phyloP scores from a whole-genome alignment of 164 flowering plant species.

The Vitis labrusca region DNA sequence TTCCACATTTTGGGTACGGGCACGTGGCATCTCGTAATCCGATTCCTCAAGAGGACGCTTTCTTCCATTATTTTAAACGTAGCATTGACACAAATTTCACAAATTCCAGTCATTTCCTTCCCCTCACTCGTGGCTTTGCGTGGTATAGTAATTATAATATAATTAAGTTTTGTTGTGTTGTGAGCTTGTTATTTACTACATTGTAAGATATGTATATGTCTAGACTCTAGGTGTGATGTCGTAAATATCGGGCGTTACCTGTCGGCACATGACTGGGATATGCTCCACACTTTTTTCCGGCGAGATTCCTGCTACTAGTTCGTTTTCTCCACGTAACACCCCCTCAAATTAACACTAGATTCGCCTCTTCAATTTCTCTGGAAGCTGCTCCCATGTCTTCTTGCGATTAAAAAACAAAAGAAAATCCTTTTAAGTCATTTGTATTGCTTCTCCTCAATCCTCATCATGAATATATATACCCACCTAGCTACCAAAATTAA shows the following conservation, averaged over 20 bases:
- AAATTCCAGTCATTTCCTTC: background rate
- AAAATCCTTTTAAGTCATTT: too few species aligned
- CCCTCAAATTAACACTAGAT: too few species aligned
- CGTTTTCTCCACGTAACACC: conserved; percentile 1
- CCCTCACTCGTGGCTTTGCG: background rate
- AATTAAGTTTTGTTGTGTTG: background rate
- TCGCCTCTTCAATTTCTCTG: background rate
- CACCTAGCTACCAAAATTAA: too few species aligned
- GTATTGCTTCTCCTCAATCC: too few species aligned
- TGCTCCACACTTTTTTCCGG: conserved; percentile 24
- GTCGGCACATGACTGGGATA: conserved; percentile 26
- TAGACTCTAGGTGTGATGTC: background rate
- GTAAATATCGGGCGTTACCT: conserved; percentile 10
- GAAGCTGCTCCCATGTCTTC: background rate
- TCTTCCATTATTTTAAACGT: background rate
- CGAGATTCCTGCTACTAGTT: conserved; percentile 27
- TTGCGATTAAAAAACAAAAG: too few species aligned
- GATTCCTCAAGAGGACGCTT: background rate
- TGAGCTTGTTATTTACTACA: too few species aligned
- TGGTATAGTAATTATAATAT: background rate
- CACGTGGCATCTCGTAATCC: conserved; percentile 25
- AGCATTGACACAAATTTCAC: background rate
- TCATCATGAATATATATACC: too few species aligned
- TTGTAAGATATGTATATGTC: too few species aligned
- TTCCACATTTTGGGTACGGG: conserved; percentile 1